Conservation (phyloP, 306 rosid species). For the Castanea sativa region DNA sequence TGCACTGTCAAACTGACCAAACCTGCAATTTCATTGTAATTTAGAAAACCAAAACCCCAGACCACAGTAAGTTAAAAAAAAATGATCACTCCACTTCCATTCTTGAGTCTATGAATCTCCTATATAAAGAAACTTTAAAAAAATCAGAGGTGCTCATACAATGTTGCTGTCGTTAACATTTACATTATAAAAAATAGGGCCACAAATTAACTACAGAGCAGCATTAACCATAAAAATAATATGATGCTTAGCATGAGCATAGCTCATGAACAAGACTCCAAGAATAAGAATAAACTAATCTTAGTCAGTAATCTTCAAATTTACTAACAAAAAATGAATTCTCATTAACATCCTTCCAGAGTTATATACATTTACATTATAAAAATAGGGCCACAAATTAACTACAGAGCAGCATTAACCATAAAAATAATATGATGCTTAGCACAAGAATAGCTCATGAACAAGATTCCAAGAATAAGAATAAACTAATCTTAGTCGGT, state of each 20-base stretch:
- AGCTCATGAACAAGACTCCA: not conserved
- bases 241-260: not conserved
- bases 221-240: not conserved
- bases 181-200: not conserved
- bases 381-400: too few relatives aligned
- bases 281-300: not conserved
- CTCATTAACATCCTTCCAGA: not conserved
- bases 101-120: not conserved
- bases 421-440: too few relatives aligned
- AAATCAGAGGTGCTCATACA: not conserved
- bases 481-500: too few relatives aligned
- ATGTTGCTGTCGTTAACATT: not conserved
- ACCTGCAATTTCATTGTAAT: conserved; percentile 60
- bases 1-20: conserved; percentile 96
- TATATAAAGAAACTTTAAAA: not conserved
- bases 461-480: not conserved
- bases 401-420: too few relatives aligned
- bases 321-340: not conserved
- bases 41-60: conserved; percentile 15
- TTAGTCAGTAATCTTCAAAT: too few relatives aligned
- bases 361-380: not conserved
- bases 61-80: not conserved
- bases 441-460: not conserved
- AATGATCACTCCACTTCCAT: conserved; percentile 6
- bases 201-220: not conserved